Evolutionary conservation across 352 stramenopile species (phyloP), one percentile per base, ranked within the genome.

Genomic region (Phytophthora cactorum): DNA sequence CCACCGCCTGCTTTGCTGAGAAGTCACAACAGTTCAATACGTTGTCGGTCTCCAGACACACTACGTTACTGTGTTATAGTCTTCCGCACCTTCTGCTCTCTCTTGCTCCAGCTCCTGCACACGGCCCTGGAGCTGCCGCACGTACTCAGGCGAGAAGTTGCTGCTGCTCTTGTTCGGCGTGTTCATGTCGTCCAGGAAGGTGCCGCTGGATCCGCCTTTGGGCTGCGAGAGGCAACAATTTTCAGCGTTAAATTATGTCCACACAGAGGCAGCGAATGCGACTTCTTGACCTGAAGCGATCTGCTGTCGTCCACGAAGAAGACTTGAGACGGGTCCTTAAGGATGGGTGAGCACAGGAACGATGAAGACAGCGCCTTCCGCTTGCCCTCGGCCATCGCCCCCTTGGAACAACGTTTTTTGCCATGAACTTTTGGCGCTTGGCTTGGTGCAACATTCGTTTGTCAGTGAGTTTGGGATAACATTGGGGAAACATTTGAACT

Each of bases 281-380:
- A 28, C 9, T 29, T 50, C 36, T 25, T 14, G 10, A 79, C 72
- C 64, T 71, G 53, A 3, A 52, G 0, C 0, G 68, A 75, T 57
- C 65, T 72, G 38, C 45, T 70, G 41, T 82, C 72, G 39, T 81
- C 79, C 28, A 90, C 59, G 52, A 78, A 88, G 44, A 89, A 84
- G 14, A 81, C 70, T 70, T 89, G 83, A 25, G 79, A 78, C 54
- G 83, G 71, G 65, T 90, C 81, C 12, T 79, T 82, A 14, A 78
- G 78, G 39, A 90, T 92, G 12, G 84, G 84, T 55, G 84, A 91
- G 78, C 77, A 88, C 63, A 90, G 66, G 74, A 90, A 88, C 53
- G 75, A 79, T 29, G 73, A 78, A 54, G 70, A 77, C 27, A 76
- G 47, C 36, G 74, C 52, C 61, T 71, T 77, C 57, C 51, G 67